Evolutionary conservation across 768 basidiomycete genomes (phyloP).

Genomic region (Tylopilus felleus): DNA sequence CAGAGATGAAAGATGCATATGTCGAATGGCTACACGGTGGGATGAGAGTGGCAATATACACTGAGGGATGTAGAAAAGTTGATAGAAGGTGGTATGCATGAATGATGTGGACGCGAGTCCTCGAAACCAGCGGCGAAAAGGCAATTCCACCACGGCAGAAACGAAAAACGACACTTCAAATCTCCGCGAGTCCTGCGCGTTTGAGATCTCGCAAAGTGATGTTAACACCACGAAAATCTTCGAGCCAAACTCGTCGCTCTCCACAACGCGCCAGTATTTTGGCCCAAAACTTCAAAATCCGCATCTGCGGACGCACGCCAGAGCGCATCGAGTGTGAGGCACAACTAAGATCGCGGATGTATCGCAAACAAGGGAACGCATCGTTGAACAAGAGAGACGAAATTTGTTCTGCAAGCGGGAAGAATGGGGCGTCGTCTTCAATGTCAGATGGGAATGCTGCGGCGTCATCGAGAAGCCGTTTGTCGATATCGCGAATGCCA

Average conservation of each 20-base stretch:
- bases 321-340: slow-evolving; percentile 53
- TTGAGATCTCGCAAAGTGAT: slow-evolving; percentile 45
- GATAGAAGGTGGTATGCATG: slow-evolving; percentile 21
- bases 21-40: slow-evolving; percentile 30
- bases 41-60: slow-evolving; percentile 31
- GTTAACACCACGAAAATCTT: slow-evolving; percentile 61
- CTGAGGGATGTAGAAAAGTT: slow-evolving; percentile 15
- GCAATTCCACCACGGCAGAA: neutral
- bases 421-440: slow-evolving; percentile 50
- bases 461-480: slow-evolving; percentile 49
- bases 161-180: slow-evolving; percentile 1
- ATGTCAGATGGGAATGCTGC: slow-evolving; percentile 31
- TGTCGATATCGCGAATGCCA: slow-evolving; percentile 69
- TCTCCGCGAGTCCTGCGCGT: slow-evolving; percentile 31
- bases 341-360: slow-evolving; percentile 63
- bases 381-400: slow-evolving; percentile 51
- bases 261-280: slow-evolving; percentile 48
- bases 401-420: slow-evolving; percentile 64
- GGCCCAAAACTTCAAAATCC: slow-evolving; percentile 48
- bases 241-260: slow-evolving; percentile 56
- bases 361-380: slow-evolving; percentile 60
- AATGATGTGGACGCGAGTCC: slow-evolving; percentile 4
- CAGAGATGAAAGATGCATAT: slow-evolving; percentile 25
- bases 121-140: slow-evolving; percentile 1
- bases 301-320: slow-evolving; percentile 29